These are phyloP conservation scores for Thalassiosira mediterranea DNA, from an alignment of 352 stramenopile species.

Conservation along the genomic window DNA sequence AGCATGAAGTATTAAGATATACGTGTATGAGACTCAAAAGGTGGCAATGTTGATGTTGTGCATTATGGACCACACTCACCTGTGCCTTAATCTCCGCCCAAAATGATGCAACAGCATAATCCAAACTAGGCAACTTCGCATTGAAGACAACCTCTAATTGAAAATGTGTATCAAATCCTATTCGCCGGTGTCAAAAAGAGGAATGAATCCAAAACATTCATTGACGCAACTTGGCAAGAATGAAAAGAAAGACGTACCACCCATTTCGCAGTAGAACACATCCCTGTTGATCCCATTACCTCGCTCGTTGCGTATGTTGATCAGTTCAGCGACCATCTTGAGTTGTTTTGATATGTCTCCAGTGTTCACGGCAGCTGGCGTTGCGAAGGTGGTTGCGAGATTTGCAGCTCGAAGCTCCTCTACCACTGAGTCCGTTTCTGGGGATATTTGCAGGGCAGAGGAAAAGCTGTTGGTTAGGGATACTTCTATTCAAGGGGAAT, in stretches of 20 bases:
- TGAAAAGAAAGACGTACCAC: slow-evolving; percentile 10
- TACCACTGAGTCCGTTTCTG: slow-evolving; percentile 60
- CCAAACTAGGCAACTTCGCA: slow-evolving; percentile 57
- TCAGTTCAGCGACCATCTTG: slow-evolving; percentile 67
- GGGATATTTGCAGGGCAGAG: neutral
- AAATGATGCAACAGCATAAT: slow-evolving; percentile 64
- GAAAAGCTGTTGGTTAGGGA: neutral
- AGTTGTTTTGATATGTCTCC: slow-evolving; percentile 56
- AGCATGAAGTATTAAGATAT: neutral
- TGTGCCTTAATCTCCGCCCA: slow-evolving; percentile 59
- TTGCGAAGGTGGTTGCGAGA: slow-evolving; percentile 44
- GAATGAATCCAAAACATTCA: neutral
- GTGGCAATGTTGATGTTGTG: neutral
- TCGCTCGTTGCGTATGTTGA: slow-evolving; percentile 58
- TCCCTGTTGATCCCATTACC: slow-evolving; percentile 67
- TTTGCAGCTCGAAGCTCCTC: slow-evolving; percentile 28
- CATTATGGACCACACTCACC: neutral
- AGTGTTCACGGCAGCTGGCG: neutral
- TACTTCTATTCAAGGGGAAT: too few relatives aligned
- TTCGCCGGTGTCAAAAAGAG: neutral
- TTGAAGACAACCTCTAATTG: slow-evolving; percentile 47
- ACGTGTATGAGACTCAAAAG: too few relatives aligned
- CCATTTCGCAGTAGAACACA: slow-evolving; percentile 56
- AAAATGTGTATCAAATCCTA: slow-evolving; percentile 79
- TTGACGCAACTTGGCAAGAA: neutral